Percentiles rank a stretch among this genome's conserved stretches.
Evolutionary conservation across 225 moss, liverwort and hornwort genomes (phyloP).

Genomic region (Sphagnum tenellum): DNA sequence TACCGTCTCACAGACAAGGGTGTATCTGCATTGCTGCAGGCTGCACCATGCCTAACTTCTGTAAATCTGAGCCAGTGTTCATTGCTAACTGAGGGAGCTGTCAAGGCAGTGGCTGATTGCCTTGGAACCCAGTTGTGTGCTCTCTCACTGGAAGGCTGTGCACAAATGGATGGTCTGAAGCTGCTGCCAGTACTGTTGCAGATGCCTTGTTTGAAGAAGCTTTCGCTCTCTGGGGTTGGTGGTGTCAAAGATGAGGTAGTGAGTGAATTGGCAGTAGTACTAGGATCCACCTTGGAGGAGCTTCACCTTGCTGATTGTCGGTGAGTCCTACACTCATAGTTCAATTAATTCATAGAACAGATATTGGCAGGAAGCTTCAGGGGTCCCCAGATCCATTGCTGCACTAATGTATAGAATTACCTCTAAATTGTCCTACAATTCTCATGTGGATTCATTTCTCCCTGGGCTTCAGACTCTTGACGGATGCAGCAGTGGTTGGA

Average conservation of each 20-base stretch:
- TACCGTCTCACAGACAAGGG: conserved; percentile 41
- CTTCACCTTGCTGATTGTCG: conserved; percentile 22
- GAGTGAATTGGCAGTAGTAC: conserved; percentile 20
- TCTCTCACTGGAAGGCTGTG: conserved; percentile 21
- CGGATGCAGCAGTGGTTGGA: conserved; percentile 31
- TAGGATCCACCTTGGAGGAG: conserved; percentile 27
- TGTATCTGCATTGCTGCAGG: conserved; percentile 13
- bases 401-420: too few relatives aligned
- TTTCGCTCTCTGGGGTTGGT: conserved; percentile 26
- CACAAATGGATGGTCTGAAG: conserved; percentile 23
- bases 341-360: too few relatives aligned
- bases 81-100: conserved; percentile 17
- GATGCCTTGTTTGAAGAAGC: conserved; percentile 26
- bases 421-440: too few relatives aligned
- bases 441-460: not conserved
- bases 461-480: conserved; percentile 11
- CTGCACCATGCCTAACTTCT: conserved; percentile 14
- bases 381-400: too few relatives aligned
- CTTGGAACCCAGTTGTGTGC: conserved; percentile 23
- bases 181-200: conserved; percentile 28
- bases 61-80: conserved; percentile 35
- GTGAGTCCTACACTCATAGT: not conserved
- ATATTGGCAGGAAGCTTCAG: too few relatives aligned
- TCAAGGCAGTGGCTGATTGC: conserved; percentile 19
- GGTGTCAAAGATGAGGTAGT: conserved; percentile 36